Base-by-base conservation (phyloP, 768 basidiomycete species). In the Leucogyrophana mollusca region DNA sequence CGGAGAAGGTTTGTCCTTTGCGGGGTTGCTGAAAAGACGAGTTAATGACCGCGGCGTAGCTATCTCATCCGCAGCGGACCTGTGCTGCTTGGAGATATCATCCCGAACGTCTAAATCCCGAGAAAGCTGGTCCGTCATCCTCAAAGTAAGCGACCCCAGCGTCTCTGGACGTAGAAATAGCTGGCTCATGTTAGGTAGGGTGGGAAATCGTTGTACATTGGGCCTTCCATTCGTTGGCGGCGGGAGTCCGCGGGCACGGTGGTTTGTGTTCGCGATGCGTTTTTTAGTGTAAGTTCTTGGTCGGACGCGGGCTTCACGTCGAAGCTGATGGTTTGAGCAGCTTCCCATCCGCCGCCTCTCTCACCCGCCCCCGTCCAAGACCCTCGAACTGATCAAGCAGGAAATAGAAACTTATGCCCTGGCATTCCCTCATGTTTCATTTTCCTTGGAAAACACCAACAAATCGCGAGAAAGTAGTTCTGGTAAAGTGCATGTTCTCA, bases 181-280 rank as follows among this genome's bases (percentile, higher is more conserved):
- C 22, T 40, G 21, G 34, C 46, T n/a, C 25, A 33, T 30, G 23
- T 46, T 44, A 16, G 43, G 6, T 49, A 93, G 88, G 82, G 80
- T 22, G 82, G 83, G 11, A 76, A 79, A 55, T 67, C 61, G 5
- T 64, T 95, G 20, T 92, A 90, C 57, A 70, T 70, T 20, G 92
- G 92, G 0, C 75, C 82, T 24, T 84, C 92, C 3, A 67, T 83
- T 30, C 80, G 89, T 17, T 88, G 90, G 84, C 76, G 82, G 47
- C 74, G 85, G 51, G 82, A 89, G 60, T 70, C 71, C 1, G 66
- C 78, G 2, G 95, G 95, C 3, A 96, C 94, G 5, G 83, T 79
- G 9, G 85, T 95, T 34, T 83, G 79, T 54, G 73, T 96, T 35
- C 83, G 90, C 17, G 95, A 97, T 62, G 84, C 90, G 3, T 99